Conservation (phyloP, 352 stramenopile genomes). For the Globisporangium spiculum region DNA sequence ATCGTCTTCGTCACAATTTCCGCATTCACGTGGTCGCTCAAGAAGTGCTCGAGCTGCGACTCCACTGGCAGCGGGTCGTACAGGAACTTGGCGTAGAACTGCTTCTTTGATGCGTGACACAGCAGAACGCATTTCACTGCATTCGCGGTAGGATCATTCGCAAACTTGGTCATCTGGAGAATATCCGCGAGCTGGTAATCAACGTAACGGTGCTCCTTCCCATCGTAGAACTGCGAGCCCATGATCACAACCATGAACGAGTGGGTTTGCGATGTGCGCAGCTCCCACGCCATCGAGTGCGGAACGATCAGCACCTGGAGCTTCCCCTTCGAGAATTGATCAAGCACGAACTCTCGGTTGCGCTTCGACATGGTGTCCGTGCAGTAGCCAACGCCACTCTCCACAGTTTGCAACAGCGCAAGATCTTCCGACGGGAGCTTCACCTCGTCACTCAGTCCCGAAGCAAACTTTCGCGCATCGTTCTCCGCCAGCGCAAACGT, state of each 20-base stretch:
- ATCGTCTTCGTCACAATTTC: conserved; percentile 99
- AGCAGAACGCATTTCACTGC: conserved; percentile 95
- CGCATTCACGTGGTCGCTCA: conserved; percentile 99
- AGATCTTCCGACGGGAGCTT: conserved; percentile 79
- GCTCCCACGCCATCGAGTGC: conserved; percentile 92
- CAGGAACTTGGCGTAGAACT: conserved; percentile 98
- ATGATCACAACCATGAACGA: conserved; percentile 97
- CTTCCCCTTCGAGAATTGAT: conserved; percentile 83
- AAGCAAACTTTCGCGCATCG: conserved; percentile 64
- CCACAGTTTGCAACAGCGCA: conserved; percentile 92
- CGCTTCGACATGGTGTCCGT: conserved; percentile 90
- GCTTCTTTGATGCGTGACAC: conserved; percentile 97
- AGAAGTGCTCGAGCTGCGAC: conserved; percentile 96
- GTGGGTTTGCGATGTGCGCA: conserved; percentile 61
- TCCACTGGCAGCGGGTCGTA: conserved; percentile 99
- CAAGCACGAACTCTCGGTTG: conserved; percentile 90
- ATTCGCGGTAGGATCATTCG: conserved; percentile 43
- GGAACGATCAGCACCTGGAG: conserved; percentile 94
- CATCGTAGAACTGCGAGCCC: conserved; percentile 98
- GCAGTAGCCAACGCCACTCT: conserved; percentile 95
- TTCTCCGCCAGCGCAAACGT: conserved; percentile 93
- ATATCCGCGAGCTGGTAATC: conserved; percentile 98
- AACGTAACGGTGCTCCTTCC: conserved; percentile 93
- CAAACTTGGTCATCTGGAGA: conserved; percentile 97
- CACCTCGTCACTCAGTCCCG: conserved; percentile 26